Base-by-base conservation (phyloP, 2,329 filamentous ascomycete species). In the Colletotrichum sp. region DNA sequence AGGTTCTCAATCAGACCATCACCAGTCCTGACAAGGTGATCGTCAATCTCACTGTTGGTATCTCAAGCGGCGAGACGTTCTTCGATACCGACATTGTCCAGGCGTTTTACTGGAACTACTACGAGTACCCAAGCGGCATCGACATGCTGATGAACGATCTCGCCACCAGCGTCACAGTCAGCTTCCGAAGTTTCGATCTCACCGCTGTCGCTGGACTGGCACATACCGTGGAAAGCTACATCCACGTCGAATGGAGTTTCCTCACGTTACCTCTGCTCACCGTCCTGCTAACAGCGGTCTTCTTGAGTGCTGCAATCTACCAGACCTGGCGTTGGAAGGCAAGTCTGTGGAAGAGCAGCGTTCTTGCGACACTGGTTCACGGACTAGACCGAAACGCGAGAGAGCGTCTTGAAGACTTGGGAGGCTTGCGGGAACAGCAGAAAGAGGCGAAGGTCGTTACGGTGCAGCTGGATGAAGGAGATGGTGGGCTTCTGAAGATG, bases 51-150 rank as follows among this genome's bases (percentile, higher is more conserved):
- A 83, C 82, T 4, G 82, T 83, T 6, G 83, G 82, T 24, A 83
- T 84, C 34, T 81, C 81, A 3, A 81, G 78, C 9, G 82, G 82
- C 15, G 79, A 79, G 59, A 84, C 81, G 6, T 83, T 83, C 72
- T 83, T 83, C 76, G 82, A 83, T 69, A 83, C 81, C 2, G 84
- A 86, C 68, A 80, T 85, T 63, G 83, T 85, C 16, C 84, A 84
- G 30, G 83, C 83, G 4, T 85, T 86, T 65, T 86, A 85, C 79
- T 85, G 83, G 83, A 84, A 84, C 75, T 85, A 85, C 79, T 85
- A 85, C 78, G 79, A 85, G 68, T 85, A 85, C 59, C 76, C 79
- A 2, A 34, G 76, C 15, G 84, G 84, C 1, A 76, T 85, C 5
- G 81, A 82, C 66, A 80, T 83, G 78, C 80, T 85, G n/a, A 81